Base-by-base conservation (phyloP, 2,329 filamentous ascomycete species). In the Rhinocladiella mackenziei region DNA sequence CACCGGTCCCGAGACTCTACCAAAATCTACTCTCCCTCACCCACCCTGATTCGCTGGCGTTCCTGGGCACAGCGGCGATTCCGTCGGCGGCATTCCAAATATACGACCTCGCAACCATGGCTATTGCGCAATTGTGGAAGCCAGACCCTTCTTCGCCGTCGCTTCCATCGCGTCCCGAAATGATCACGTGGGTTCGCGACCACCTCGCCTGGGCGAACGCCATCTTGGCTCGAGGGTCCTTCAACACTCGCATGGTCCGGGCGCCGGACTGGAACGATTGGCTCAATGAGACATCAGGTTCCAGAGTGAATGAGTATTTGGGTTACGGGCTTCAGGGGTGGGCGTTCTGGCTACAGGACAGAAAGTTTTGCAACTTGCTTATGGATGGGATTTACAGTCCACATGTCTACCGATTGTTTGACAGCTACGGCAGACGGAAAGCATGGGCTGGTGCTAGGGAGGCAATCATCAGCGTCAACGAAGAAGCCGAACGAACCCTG, bases 391-490 rank as follows among this genome's bases (percentile, higher is more conserved):
- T 67, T 8, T 55, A 57, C 38, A 60, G 53, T 11, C 60, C 65
- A 10, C 59, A 59, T 50, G 49, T 63, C 1, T 65, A 62, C 50
- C 55, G 64, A 17, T 48, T 65, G 26, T 67, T 67, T 41, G 62
- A 65, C 13, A 61, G 60, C 9, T 60, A 59, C 15, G 30, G 46
- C 8, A 54, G 58, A n/a, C n/a, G n/a, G 45, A 62, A 60, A 49
- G 50, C 39, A 28, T 65, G 62, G 62, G 50, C 49, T 6, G 59
- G 59, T 8, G 62, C 62, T 17, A 50, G 48, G 13, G 47, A 56
- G 4, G 54, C 56, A 14, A 58, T 66, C n/a, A 38, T 33, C 22
- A 55, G 43, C 17, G 49, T 56, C 5, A 50, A 59, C 13, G 39
- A 48, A 58, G 33, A 56, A 53, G 22, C 26, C 18, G n/a, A 37